These are phyloP conservation scores for Streptanthus diversifolius DNA, from an alignment of 345 rosid species.

Conservation along the genomic window DNA sequence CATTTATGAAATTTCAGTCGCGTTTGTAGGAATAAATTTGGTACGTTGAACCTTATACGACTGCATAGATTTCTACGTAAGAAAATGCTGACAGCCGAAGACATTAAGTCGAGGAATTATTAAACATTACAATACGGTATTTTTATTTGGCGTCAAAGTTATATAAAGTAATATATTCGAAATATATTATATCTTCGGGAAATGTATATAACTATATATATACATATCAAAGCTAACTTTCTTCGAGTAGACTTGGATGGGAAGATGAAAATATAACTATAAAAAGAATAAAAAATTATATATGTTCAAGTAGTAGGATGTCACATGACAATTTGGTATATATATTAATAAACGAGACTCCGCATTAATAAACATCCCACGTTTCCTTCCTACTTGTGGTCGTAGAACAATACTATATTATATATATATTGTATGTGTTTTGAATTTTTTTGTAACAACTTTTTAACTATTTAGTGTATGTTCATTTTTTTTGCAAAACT, in stretches of 20 bases:
- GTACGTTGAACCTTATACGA: conserved; percentile 27
- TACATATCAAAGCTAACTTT: conserved; percentile 23
- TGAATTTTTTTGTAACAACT: no score
- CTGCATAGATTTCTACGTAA: conserved; percentile 12
- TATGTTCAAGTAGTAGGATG: neutral
- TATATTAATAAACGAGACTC: neutral
- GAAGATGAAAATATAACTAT: neutral
- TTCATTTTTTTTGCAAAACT: neutral
- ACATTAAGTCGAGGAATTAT: neutral
- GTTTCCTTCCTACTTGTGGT: neutral
- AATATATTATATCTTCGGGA: neutral
- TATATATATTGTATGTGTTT: no score
- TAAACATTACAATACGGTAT: neutral
- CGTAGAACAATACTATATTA: no score
- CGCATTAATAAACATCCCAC: neutral
- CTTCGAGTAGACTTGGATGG: conserved; percentile 6
- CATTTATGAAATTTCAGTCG: neutral
- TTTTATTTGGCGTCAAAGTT: conserved; percentile 14
- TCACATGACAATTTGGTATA: conserved; percentile 20
- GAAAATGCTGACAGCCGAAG: conserved; percentile 16
- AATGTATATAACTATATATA: neutral
- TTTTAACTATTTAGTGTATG: neutral
- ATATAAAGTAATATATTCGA: neutral
- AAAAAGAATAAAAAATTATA: neutral
- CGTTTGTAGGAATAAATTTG: conserved; percentile 1